These are phyloP conservation scores for Colletotrichum noveboracense DNA, from an alignment of 2,329 filamentous ascomycete species.

Conservation along the genomic window DNA sequence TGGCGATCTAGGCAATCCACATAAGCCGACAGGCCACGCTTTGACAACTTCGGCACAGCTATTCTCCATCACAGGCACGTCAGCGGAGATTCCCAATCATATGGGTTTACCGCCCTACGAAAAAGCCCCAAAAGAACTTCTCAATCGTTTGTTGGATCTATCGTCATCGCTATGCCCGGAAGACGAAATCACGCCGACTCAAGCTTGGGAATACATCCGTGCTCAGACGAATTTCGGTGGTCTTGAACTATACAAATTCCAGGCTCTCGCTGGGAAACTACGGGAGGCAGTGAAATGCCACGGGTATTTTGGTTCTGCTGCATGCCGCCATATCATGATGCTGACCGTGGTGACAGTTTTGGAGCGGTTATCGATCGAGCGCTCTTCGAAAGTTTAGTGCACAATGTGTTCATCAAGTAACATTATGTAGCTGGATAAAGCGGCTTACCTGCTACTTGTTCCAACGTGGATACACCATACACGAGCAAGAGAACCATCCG, in stretches of 20 bases:
- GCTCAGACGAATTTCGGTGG: constrained; percentile 33
- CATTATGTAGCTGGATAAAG: not conserved
- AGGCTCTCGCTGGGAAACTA: constrained; percentile 30
- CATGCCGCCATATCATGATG: not conserved
- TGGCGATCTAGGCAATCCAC: constrained; percentile 27
- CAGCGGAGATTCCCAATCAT: not conserved
- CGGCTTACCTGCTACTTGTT: not conserved
- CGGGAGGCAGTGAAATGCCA: constrained; percentile 39
- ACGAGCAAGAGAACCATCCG: not conserved
- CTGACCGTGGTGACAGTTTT: not conserved
- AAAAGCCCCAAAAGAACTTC: constrained; percentile 23
- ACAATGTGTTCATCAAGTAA: not conserved
- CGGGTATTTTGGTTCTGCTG: constrained; percentile 26
- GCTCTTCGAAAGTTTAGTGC: not conserved
- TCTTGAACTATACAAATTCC: constrained; percentile 31
- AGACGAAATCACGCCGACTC: constrained; percentile 42
- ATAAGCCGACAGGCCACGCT: constrained; percentile 30
- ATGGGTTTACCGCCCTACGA: not conserved
- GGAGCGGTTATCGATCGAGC: constrained; percentile 1
- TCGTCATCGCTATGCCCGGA: constrained; percentile 30
- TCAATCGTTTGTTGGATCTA: constrained; percentile 28
- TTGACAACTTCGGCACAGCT: constrained; percentile 30
- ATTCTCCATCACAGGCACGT: not conserved
- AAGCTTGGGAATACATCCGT: constrained; percentile 41
- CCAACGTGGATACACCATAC: not conserved